phyloP scores from a whole-genome alignment of 1,284 basidiomycete species.

The Xanthoconium separans region DNA sequence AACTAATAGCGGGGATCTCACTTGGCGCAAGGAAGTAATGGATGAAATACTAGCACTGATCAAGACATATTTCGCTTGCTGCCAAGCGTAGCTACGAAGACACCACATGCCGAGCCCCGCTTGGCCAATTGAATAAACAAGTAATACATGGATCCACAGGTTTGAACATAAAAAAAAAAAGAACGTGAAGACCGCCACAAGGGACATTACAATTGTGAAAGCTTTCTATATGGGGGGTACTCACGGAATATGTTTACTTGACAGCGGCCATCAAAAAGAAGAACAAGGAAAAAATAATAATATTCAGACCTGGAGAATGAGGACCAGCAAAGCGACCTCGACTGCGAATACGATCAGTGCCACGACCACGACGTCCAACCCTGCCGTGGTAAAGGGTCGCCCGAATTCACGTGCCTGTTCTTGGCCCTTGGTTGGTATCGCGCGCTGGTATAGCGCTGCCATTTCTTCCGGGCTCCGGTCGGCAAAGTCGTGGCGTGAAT shows the following conservation, averaged over 20 bases:
- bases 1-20: slow-evolving; percentile 24
- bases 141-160: slow-evolving; percentile 1
- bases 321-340: slow-evolving; percentile 63
- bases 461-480: slow-evolving; percentile 44
- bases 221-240: background rate
- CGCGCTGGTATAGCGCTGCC: slow-evolving; percentile 18
- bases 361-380: slow-evolving; percentile 67
- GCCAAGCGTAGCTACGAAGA: background rate
- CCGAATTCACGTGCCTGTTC: slow-evolving; percentile 63
- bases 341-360: slow-evolving; percentile 59
- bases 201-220: background rate
- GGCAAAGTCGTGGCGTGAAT: slow-evolving; percentile 72
- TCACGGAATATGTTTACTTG: slow-evolving; percentile 3
- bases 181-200: background rate
- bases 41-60: no score
- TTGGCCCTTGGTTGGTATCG: slow-evolving; percentile 52
- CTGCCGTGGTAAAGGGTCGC: slow-evolving; percentile 78
- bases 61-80: background rate
- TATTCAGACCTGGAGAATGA: slow-evolving; percentile 43
- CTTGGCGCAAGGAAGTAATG: background rate
- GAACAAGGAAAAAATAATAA: no score
- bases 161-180: background rate
- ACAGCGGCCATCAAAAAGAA: slow-evolving; percentile 14
- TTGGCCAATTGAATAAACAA: slow-evolving; percentile 10
- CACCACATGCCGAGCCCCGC: slow-evolving; percentile 7